Evolutionary conservation across 2,329 filamentous ascomycete species (phyloP).

Genomic region (Penicillium sp.): DNA sequence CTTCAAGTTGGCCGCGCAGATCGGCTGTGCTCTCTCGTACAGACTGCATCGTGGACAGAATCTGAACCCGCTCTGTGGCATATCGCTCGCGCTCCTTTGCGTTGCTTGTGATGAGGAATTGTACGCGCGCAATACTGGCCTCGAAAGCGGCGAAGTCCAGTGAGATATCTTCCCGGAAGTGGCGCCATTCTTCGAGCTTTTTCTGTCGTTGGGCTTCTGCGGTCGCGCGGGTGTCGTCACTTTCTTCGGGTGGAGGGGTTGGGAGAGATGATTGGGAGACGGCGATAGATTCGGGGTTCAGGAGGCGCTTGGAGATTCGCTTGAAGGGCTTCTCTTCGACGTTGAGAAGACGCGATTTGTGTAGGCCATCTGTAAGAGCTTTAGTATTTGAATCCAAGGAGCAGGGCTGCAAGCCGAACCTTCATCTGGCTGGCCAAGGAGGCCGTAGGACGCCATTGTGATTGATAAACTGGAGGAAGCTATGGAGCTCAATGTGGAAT

Average conservation of each 20-base stretch:
- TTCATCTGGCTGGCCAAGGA: slow-evolving; percentile 70
- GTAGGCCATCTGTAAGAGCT: slow-evolving; percentile 66
- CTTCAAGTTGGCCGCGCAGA: slow-evolving; percentile 73
- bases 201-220: slow-evolving; percentile 52
- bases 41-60: slow-evolving; percentile 73
- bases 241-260: slow-evolving; percentile 67
- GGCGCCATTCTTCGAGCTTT: slow-evolving; percentile 58
- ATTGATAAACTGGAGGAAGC: slow-evolving; percentile 4
- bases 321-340: slow-evolving; percentile 93
- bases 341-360: slow-evolving; percentile 81
- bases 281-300: slow-evolving; percentile 67
- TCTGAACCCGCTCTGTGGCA: slow-evolving; percentile 74
- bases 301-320: slow-evolving; percentile 79
- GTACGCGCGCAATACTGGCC: slow-evolving; percentile 80
- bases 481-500: not conserved
- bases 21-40: slow-evolving; percentile 74
- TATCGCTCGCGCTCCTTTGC: slow-evolving; percentile 81
- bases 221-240: slow-evolving; percentile 47
- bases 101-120: slow-evolving; percentile 83
- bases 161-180: slow-evolving; percentile 78
- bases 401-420: slow-evolving; percentile 28
- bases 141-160: slow-evolving; percentile 90
- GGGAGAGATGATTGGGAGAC: slow-evolving; percentile 57
- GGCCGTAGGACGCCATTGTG: slow-evolving; percentile 60
- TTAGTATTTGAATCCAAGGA: slow-evolving; percentile 20